phyloP scores from a whole-genome alignment of 1,284 basidiomycete genomes.

The Cystobasidium slooffiae region DNA sequence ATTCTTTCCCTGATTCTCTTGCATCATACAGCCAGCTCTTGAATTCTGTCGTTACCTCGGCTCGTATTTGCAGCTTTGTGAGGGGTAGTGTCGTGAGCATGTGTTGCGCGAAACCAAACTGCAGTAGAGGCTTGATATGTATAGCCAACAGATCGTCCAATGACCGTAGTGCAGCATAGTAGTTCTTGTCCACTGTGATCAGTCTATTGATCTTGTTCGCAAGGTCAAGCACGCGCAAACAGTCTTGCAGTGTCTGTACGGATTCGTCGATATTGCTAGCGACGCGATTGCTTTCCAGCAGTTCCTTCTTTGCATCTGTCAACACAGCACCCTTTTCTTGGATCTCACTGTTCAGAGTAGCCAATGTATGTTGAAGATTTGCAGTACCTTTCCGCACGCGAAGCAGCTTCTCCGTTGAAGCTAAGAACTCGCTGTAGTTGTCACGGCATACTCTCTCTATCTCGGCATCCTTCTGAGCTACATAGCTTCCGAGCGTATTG shows the following conservation, averaged over 20 bases:
- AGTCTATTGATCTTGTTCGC: constrained; percentile 92
- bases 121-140: constrained; percentile 84
- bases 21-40: constrained; percentile 98
- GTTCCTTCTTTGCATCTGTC: constrained; percentile 72
- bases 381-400: constrained; percentile 78
- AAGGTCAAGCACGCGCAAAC: constrained; percentile 87
- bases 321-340: constrained; percentile 74
- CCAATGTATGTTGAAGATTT: constrained; percentile 62
- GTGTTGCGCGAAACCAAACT: constrained; percentile 91
- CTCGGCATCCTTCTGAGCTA: constrained; percentile 40
- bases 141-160: constrained; percentile 91
- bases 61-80: constrained; percentile 82
- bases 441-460: constrained; percentile 43
- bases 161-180: constrained; percentile 90
- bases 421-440: constrained; percentile 74
- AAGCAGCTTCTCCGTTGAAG: constrained; percentile 91
- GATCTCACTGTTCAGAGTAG: constrained; percentile 65
- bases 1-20: constrained; percentile 80
- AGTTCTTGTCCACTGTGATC: constrained; percentile 82
- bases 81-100: constrained; percentile 90
- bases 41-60: constrained; percentile 89
- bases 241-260: constrained; percentile 91
- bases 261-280: constrained; percentile 93
- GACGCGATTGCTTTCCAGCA: constrained; percentile 88
- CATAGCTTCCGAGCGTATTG: constrained; percentile 23